Conservation (phyloP, 208 protist genomes). For the Trypanosoma mega region DNA sequence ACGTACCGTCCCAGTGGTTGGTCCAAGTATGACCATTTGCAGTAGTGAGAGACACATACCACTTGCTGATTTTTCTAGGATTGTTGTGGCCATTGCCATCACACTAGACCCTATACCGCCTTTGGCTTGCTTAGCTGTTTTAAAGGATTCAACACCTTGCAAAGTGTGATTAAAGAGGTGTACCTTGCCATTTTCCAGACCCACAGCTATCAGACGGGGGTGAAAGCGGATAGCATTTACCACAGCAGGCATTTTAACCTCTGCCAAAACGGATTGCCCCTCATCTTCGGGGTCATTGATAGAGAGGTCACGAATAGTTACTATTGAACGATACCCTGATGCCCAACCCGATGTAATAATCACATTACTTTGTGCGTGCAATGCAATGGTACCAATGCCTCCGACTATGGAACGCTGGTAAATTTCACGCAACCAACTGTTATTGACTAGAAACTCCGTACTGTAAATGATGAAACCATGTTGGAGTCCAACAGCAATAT, state of each 20-base stretch:
- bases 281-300: neutral
- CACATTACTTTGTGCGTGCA: slow-evolving; percentile 66
- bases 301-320: slow-evolving; percentile 20
- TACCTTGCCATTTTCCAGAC: slow-evolving; percentile 38
- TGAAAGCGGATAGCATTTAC: slow-evolving; percentile 24
- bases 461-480: slow-evolving; percentile 73
- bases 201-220: slow-evolving; percentile 47
- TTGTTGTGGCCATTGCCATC: slow-evolving; percentile 18
- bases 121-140: neutral
- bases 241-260: slow-evolving; percentile 2
- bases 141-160: slow-evolving; percentile 16
- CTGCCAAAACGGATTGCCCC: slow-evolving; percentile 2
- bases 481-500: slow-evolving; percentile 54
- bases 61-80: slow-evolving; percentile 18
- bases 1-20: slow-evolving; percentile 21
- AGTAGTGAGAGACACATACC: slow-evolving; percentile 21
- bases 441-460: slow-evolving; percentile 38
- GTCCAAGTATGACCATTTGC: slow-evolving; percentile 21
- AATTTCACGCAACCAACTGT: slow-evolving; percentile 40
- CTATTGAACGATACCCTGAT: slow-evolving; percentile 10
- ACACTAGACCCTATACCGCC: neutral
- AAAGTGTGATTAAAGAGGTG: slow-evolving; percentile 29
- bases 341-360: slow-evolving; percentile 42
- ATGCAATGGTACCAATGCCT: slow-evolving; percentile 50
- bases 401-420: slow-evolving; percentile 47